These are phyloP conservation scores for Arthrobotrys conoides DNA, from an alignment of 2,329 filamentous ascomycete species.

Conservation along the genomic window DNA sequence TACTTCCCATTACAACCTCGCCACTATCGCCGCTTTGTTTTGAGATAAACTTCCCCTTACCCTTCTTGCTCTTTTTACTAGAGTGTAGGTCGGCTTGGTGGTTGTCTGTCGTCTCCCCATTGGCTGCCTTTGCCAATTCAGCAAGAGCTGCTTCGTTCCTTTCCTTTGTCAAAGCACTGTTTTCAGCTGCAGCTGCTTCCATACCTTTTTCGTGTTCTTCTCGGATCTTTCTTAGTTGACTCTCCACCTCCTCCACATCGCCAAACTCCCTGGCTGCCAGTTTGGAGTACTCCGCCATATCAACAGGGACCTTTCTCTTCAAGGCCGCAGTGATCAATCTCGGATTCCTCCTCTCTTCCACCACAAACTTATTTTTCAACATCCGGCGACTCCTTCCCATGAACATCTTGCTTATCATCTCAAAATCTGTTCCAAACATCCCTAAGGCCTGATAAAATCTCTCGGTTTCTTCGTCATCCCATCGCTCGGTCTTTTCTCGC, in stretches of 20 bases:
- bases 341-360: slow-evolving; percentile 79
- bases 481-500: slow-evolving; percentile 75
- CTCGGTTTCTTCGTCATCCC: slow-evolving; percentile 80
- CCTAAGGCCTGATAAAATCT: slow-evolving; percentile 81
- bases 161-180: slow-evolving; percentile 64
- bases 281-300: slow-evolving; percentile 65
- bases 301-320: slow-evolving; percentile 67
- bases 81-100: slow-evolving; percentile 63
- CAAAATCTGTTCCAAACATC: slow-evolving; percentile 87
- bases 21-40: slow-evolving; percentile 56
- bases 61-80: slow-evolving; percentile 63
- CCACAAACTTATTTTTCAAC: slow-evolving; percentile 86
- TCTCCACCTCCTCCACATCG: slow-evolving; percentile 65
- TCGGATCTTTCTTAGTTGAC: slow-evolving; percentile 66
- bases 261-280: slow-evolving; percentile 64
- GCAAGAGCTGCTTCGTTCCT: slow-evolving; percentile 63
- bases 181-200: slow-evolving; percentile 64
- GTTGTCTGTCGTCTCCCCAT: slow-evolving; percentile 61
- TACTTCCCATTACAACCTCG: slow-evolving; percentile 60
- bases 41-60: slow-evolving; percentile 65
- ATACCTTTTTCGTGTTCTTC: slow-evolving; percentile 64
- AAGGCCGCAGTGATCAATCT: slow-evolving; percentile 76
- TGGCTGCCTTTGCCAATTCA: slow-evolving; percentile 60
- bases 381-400: slow-evolving; percentile 78
- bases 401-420: slow-evolving; percentile 83